Evolutionary conservation across 2,329 filamentous ascomycete species (phyloP).

Genomic region (Fusarium cicatricum): DNA sequence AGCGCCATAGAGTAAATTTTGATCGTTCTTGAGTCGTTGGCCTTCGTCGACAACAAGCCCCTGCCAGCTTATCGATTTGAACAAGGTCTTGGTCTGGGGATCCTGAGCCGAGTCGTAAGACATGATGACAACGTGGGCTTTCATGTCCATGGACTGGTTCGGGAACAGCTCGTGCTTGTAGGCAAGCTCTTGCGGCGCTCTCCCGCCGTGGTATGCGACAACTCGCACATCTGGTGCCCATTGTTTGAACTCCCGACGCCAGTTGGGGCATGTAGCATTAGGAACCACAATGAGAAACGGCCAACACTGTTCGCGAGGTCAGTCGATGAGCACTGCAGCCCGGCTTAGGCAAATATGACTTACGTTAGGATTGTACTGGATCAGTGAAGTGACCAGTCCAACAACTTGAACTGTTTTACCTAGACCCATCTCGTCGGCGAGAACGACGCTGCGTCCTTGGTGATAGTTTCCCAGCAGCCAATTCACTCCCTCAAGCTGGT

Average conservation of each 20-base stretch:
- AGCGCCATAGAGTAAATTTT: slow-evolving; percentile 80
- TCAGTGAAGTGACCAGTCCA: slow-evolving; percentile 77
- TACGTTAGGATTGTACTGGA: slow-evolving; percentile 67
- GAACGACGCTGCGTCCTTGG: slow-evolving; percentile 81
- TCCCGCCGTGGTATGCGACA: slow-evolving; percentile 90
- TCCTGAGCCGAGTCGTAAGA: slow-evolving; percentile 92
- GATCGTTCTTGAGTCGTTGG: slow-evolving; percentile 93
- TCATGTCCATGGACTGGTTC: slow-evolving; percentile 68
- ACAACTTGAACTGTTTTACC: slow-evolving; percentile 98
- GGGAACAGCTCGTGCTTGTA: slow-evolving; percentile 89
- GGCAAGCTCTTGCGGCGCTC: slow-evolving; percentile 76
- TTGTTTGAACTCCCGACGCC: slow-evolving; percentile 93
- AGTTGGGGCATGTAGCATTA: slow-evolving; percentile 96
- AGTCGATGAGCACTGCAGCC: not conserved
- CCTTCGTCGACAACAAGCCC: slow-evolving; percentile 94
- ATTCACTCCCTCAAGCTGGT: slow-evolving; percentile 92
- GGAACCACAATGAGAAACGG: slow-evolving; percentile 94
- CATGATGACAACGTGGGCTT: slow-evolving; percentile 91
- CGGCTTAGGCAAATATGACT: not conserved
- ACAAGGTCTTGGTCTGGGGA: slow-evolving; percentile 69
- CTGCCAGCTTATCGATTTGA: slow-evolving; percentile 80
- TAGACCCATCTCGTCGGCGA: slow-evolving; percentile 98
- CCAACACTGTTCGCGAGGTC: slow-evolving; percentile 65
- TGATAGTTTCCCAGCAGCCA: slow-evolving; percentile 96
- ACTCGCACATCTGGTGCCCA: slow-evolving; percentile 89